These are phyloP conservation scores for Blastobotrys apis DNA, from an alignment of 1,139 yeast species.

Conservation along the genomic window DNA sequence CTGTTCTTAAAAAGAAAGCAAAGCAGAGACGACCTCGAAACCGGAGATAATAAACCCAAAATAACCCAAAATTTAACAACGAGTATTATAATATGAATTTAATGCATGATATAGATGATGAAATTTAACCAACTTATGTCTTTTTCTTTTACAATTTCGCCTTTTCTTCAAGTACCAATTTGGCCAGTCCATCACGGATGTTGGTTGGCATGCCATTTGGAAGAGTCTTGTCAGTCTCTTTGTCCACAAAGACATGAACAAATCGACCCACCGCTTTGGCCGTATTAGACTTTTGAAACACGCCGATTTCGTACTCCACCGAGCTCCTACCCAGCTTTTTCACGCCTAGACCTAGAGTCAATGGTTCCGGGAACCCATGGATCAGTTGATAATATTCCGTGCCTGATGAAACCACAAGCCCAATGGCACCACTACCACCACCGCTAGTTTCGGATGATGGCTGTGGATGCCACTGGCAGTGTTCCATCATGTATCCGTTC, in stretches of 20 bases:
- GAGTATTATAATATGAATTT: no score
- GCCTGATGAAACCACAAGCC: slow-evolving; percentile 31
- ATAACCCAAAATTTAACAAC: no score
- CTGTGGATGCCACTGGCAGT: slow-evolving; percentile 24
- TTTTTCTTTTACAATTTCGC: slow-evolving; percentile 8
- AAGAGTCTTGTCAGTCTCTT: slow-evolving; percentile 25
- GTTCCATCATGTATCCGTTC: slow-evolving; percentile 28
- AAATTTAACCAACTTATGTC: no score
- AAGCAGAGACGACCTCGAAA: neutral
- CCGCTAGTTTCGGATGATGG: neutral
- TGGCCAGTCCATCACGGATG: slow-evolving; percentile 22
- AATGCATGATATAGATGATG: no score
- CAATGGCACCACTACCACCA: slow-evolving; percentile 20
- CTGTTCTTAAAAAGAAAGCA: neutral
- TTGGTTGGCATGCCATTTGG: slow-evolving; percentile 24
- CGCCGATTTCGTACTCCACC: slow-evolving; percentile 33
- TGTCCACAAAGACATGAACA: slow-evolving; percentile 33
- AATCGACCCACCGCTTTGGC: slow-evolving; percentile 32
- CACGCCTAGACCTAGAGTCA: slow-evolving; percentile 30
- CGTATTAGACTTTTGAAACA: slow-evolving; percentile 25
- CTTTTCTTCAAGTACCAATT: slow-evolving; percentile 13
- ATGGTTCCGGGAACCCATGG: slow-evolving; percentile 31
- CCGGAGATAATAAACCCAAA: no score
- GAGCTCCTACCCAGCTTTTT: slow-evolving; percentile 29
- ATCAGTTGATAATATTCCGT: slow-evolving; percentile 30